A percentile compares a stretch with the other conserved stretches of the same genome.
phyloP scores from a whole-genome alignment of 2,329 filamentous ascomycete species.

The Cercospora sp. region DNA sequence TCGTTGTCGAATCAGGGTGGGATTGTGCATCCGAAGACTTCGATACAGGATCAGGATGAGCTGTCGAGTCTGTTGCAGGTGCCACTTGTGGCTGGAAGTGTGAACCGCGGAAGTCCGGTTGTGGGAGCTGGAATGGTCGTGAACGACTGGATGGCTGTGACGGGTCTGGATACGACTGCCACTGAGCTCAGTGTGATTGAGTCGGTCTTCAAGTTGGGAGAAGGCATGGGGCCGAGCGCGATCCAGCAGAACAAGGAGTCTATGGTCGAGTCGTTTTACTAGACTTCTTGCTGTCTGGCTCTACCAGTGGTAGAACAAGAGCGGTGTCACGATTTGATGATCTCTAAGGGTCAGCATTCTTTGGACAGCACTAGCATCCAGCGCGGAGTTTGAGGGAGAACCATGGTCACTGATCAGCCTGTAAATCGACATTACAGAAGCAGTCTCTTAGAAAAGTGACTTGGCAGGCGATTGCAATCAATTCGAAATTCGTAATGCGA shows the following conservation, averaged over 20 bases:
- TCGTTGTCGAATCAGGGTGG: conserved; percentile 92
- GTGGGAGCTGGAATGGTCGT: conserved; percentile 97
- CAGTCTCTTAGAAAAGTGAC: background rate
- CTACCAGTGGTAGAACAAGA: background rate
- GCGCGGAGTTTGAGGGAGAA: conserved; percentile 8
- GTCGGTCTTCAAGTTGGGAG: conserved; percentile 90
- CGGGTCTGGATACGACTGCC: conserved; percentile 93
- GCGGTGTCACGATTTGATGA: conserved; percentile 10
- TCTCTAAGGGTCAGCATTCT: conserved; percentile 2
- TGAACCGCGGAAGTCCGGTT: conserved; percentile 90
- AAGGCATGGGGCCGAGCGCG: conserved; percentile 70
- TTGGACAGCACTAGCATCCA: conserved; percentile 4
- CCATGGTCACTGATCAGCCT: background rate
- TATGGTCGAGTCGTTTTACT: conserved; percentile 99
- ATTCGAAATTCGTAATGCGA: conserved; percentile 15
- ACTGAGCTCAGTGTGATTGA: conserved; percentile 96
- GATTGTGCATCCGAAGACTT: conserved; percentile 95
- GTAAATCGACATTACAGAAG: background rate
- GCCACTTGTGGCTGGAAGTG: conserved; percentile 87
- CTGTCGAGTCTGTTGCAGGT: conserved; percentile 90
- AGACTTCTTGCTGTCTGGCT: conserved; percentile 29
- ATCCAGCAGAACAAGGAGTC: conserved; percentile 93
- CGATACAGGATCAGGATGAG: conserved; percentile 97
- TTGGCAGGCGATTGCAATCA: background rate
- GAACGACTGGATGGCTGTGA: conserved; percentile 96